phyloP scores from a whole-genome alignment of 495 filamentous ascomycete genomes.

The Podospora comata region DNA sequence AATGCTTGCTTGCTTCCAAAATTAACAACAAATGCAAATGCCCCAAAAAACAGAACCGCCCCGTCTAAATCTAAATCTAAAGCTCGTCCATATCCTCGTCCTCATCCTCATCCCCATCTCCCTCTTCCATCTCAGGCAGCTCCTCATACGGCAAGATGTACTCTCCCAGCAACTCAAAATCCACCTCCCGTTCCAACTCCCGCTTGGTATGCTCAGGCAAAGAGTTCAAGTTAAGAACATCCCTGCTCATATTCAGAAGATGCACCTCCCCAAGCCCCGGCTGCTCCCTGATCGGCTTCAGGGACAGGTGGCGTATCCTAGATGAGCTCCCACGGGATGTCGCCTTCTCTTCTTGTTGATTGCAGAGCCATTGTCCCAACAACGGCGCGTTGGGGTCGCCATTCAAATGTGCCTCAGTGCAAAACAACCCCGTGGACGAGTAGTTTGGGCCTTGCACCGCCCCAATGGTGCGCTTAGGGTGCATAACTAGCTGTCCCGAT shows the following conservation, averaged over 20 bases:
- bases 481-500: slow-evolving; percentile 29
- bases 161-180: slow-evolving; percentile 12
- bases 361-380: slow-evolving; percentile 25
- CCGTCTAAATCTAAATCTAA: background rate
- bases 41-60: background rate
- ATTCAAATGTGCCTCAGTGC: slow-evolving; percentile 40
- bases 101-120: slow-evolving; percentile 16
- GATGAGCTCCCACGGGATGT: slow-evolving; percentile 2
- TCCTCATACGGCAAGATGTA: slow-evolving; percentile 11
- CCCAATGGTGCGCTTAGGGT: slow-evolving; percentile 40
- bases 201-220: slow-evolving; percentile 20
- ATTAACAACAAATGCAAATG: background rate
- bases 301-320: background rate
- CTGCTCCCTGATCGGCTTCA: background rate
- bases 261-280: background rate
- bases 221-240: background rate
- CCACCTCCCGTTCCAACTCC: slow-evolving; percentile 19
- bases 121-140: slow-evolving; percentile 4
- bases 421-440: slow-evolving; percentile 34
- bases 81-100: slow-evolving; percentile 2
- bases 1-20: background rate
- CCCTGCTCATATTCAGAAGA: background rate
- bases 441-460: slow-evolving; percentile 48
- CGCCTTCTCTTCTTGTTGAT: slow-evolving; percentile 29
- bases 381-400: slow-evolving; percentile 35